Evolutionary conservation across 1,284 basidiomycete genomes (phyloP).

Genomic region (Ustilago shanxiensis): DNA sequence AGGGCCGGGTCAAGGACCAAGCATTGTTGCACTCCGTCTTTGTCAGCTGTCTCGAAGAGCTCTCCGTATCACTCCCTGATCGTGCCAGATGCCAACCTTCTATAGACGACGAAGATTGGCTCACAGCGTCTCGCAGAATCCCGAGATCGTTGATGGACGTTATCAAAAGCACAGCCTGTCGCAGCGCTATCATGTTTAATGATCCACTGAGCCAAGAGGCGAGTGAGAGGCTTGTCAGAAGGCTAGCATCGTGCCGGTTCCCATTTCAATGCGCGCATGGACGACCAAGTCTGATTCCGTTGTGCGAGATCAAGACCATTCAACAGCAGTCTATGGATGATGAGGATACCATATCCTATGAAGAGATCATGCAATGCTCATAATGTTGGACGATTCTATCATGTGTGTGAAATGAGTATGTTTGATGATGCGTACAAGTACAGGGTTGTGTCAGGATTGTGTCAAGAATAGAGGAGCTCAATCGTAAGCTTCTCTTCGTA

Average conservation of each 20-base stretch:
- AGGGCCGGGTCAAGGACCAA: conserved; percentile 23
- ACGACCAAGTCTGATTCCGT: conserved; percentile 48
- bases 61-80: neutral
- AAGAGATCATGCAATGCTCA: conserved; percentile 4
- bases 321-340: neutral
- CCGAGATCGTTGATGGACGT: conserved; percentile 25
- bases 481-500: conserved; percentile 34
- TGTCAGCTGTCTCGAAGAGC: conserved; percentile 13
- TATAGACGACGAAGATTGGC: conserved; percentile 13
- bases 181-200: conserved; percentile 80
- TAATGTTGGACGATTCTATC: neutral
- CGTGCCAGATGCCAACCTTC: neutral
- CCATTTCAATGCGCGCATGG: conserved; percentile 97
- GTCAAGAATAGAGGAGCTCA: neutral
- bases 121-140: conserved; percentile 3
- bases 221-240: conserved; percentile 78
- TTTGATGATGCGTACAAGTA: conserved; percentile 16
- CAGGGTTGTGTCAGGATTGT: conserved; percentile 4
- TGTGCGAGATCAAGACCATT: conserved; percentile 20
- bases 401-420: neutral
- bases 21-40: conserved; percentile 11
- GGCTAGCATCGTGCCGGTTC: conserved; percentile 79
- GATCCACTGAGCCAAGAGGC: conserved; percentile 80
- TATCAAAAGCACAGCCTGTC: conserved; percentile 36
- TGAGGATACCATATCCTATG: neutral